Base-by-base conservation (phyloP, 2,329 filamentous ascomycete species). In the Diaporthe velutina region DNA sequence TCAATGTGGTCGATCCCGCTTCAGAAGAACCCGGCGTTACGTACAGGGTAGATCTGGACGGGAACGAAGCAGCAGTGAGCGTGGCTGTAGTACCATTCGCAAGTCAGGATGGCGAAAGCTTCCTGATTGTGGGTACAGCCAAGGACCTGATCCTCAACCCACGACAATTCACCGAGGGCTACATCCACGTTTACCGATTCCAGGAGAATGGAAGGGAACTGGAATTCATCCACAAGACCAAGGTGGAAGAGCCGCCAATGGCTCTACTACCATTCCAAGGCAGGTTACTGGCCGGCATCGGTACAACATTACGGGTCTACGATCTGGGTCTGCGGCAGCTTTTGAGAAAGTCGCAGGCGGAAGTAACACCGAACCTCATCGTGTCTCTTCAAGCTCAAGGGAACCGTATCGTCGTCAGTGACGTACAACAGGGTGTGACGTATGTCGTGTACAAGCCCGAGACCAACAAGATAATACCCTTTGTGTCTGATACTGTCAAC, bases 191-290 rank as follows among this genome's bases (percentile, higher is more conserved):
- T 35, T 99, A 98, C 83, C 92, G 95, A 55, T 95, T 99, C 83
- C 90, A 93, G 70, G 93, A 97, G 66, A 92, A 95, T 76, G 97
- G 97, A n/a, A 92, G 92, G 73, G 92, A 95, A 79, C 89, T 99
- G 22, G 94, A 98, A 80, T 97, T 98, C 74, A 96, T 98, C 77
- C 97, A 99, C 85, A 98, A 98, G 84, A 99, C 97, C 0, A 95
- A 95, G 80, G 90, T 98, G 9, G 95, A 97, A 78, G 93, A 95
- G 77, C 96, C 96, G 2, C 95, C 97, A 1, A 91, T 95, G 79
- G 96, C 97, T n/a, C 88, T 99, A 22, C 87, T 97, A n/a, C 89
- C 92, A 4, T 99, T 99, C 87, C 96, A 98, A 83, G 97, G 97
- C 40, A 93, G 94, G 77, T 88, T 99, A 0, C 86, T 97, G 4